These are phyloP conservation scores for Solanum dulcamara DNA, from an alignment of 257 asterid species.

Conservation along the genomic window DNA sequence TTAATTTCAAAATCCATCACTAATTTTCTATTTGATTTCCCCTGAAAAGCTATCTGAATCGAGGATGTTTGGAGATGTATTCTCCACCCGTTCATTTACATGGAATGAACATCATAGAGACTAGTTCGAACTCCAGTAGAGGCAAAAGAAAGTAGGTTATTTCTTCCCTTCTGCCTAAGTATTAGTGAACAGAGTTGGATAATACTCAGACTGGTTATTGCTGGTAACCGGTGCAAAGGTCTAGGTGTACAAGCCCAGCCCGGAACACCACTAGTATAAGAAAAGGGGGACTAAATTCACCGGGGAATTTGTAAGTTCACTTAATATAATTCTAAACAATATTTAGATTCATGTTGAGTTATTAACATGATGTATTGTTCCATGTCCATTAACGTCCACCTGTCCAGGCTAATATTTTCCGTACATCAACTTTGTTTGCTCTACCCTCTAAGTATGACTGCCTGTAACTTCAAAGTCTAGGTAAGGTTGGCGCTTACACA, in stretches of 20 bases:
- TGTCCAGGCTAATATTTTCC: background rate
- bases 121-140: background rate
- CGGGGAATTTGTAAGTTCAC: background rate
- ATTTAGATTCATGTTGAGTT: background rate
- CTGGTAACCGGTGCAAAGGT: background rate
- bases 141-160: background rate
- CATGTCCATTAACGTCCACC: background rate
- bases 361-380: background rate
- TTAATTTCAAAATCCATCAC: background rate
- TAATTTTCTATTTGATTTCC: background rate
- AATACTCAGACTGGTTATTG: background rate
- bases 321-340: background rate
- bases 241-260: background rate
- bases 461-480: background rate
- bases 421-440: background rate
- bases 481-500: background rate
- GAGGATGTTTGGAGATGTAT: background rate
- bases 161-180: background rate
- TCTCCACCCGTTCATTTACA: background rate
- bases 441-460: background rate
- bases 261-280: background rate
- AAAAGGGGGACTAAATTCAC: background rate
- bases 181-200: background rate
- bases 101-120: background rate
- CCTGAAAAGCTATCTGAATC: background rate